These are phyloP conservation scores for Jamesozyma rosinii DNA, from an alignment of 805 yeast species.

Conservation along the genomic window DNA sequence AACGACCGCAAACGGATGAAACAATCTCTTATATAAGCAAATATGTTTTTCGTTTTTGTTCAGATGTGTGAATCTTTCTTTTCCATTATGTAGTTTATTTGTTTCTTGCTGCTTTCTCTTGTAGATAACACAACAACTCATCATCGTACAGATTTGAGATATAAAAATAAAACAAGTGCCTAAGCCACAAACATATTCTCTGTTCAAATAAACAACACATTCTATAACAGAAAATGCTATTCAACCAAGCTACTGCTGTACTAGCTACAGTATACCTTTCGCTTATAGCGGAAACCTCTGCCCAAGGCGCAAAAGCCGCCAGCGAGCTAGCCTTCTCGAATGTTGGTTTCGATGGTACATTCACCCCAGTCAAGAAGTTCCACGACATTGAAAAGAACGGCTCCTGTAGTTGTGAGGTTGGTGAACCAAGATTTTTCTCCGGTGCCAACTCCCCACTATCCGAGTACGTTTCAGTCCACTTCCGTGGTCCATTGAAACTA, in stretches of 20 bases:
- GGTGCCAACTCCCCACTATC: constrained; percentile 61
- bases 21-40: too few species aligned
- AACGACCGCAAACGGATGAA: too few species aligned
- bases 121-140: too few species aligned
- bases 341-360: constrained; percentile 30
- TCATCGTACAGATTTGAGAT: too few species aligned
- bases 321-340: constrained; percentile 22
- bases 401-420: constrained; percentile 27
- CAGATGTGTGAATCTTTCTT: too few species aligned
- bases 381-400: constrained; percentile 14
- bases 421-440: constrained; percentile 25
- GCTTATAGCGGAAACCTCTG: neutral
- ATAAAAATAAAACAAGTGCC: neutral
- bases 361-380: constrained; percentile 23
- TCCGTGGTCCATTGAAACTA: constrained; percentile 64
- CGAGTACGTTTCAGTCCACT: constrained; percentile 62
- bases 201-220: neutral
- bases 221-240: neutral
- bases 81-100: too few species aligned
- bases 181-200: neutral
- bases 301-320: constrained; percentile 10
- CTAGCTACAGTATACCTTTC: constrained; percentile 1
- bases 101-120: too few species aligned
- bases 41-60: too few species aligned
- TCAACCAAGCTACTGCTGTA: neutral